Conservation (phyloP, 1,284 basidiomycete genomes). For the Leccinum laetum region DNA sequence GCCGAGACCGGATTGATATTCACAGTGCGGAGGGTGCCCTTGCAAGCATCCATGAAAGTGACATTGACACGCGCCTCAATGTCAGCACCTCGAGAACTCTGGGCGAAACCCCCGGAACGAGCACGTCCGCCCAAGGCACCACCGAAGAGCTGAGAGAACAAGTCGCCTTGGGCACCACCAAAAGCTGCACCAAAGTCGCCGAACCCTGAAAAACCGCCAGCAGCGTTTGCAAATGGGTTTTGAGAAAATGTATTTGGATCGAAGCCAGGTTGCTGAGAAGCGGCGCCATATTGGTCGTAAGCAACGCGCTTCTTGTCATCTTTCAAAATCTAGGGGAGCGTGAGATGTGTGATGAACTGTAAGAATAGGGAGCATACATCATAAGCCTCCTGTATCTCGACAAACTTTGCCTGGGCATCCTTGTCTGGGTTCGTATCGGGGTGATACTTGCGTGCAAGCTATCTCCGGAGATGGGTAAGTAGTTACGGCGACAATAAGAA, state of each 20-base stretch:
- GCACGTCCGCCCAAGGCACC: slow-evolving; percentile 57
- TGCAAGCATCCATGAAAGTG: slow-evolving; percentile 92
- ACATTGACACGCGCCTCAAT: slow-evolving; percentile 81
- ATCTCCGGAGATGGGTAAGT: slow-evolving; percentile 15
- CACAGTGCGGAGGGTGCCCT: slow-evolving; percentile 81
- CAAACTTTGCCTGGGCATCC: slow-evolving; percentile 89
- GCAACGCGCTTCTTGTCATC: slow-evolving; percentile 92
- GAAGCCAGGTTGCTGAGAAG: slow-evolving; percentile 93
- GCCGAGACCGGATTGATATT: slow-evolving; percentile 82
- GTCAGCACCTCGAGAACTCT: slow-evolving; percentile 76
- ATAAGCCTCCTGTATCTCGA: slow-evolving; percentile 97
- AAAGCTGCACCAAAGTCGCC: slow-evolving; percentile 72
- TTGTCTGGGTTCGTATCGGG: slow-evolving; percentile 97
- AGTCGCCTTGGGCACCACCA: slow-evolving; percentile 57
- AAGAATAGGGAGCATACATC: slow-evolving; percentile 63
- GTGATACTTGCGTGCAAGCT: slow-evolving; percentile 98
- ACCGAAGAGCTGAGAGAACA: slow-evolving; percentile 91
- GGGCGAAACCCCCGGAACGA: slow-evolving; percentile 46
- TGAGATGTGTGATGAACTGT: slow-evolving; percentile 18
- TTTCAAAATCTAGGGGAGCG: slow-evolving; percentile 70
- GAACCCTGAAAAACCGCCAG: slow-evolving; percentile 68
- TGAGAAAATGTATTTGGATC: slow-evolving; percentile 79
- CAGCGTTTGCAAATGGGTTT: slow-evolving; percentile 45
- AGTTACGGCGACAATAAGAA: slow-evolving; percentile 5
- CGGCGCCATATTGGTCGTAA: slow-evolving; percentile 96